phyloP scores from a whole-genome alignment of 2,329 filamentous ascomycete genomes.

The Blastomyces gilchristii region DNA sequence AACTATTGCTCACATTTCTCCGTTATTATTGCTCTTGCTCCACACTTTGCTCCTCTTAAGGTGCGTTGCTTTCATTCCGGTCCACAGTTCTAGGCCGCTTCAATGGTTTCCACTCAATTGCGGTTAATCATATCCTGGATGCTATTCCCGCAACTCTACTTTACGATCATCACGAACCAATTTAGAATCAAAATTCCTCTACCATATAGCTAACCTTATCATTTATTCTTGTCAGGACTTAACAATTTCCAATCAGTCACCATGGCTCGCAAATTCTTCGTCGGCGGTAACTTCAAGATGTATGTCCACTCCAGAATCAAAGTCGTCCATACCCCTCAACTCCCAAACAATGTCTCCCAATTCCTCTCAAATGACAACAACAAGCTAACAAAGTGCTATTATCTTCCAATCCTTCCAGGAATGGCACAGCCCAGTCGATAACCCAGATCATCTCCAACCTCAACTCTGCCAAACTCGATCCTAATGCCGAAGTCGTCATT shows the following conservation, averaged over 20 bases:
- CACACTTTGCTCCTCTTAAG: not conserved
- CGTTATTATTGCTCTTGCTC: not conserved
- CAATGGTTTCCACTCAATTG: not conserved
- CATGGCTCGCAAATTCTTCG: constrained; percentile 95
- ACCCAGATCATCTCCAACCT: constrained; percentile 82
- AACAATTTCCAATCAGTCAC: constrained; percentile 19
- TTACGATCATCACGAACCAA: not conserved
- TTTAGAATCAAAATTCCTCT: not conserved
- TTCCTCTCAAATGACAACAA: not conserved
- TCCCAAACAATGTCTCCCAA: constrained; percentile 3
- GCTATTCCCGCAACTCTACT: not conserved
- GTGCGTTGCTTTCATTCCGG: not conserved
- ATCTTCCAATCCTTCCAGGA: constrained; percentile 50
- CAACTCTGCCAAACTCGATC: constrained; percentile 64
- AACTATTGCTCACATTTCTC: not conserved
- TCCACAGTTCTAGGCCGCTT: not conserved
- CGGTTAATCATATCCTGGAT: too few relatives aligned
- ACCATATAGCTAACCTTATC: not conserved
- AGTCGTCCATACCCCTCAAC: constrained; percentile 16
- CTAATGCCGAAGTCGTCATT: constrained; percentile 74
- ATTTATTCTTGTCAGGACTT: not conserved
- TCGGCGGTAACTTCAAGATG: constrained; percentile 99
- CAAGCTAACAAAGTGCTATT: not conserved
- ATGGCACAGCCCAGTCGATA: constrained; percentile 82
- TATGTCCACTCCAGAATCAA: constrained; percentile 39